Evolutionary conservation across 495 filamentous ascomycete species (phyloP).

Genomic region (Cryomyces antarcticus): DNA sequence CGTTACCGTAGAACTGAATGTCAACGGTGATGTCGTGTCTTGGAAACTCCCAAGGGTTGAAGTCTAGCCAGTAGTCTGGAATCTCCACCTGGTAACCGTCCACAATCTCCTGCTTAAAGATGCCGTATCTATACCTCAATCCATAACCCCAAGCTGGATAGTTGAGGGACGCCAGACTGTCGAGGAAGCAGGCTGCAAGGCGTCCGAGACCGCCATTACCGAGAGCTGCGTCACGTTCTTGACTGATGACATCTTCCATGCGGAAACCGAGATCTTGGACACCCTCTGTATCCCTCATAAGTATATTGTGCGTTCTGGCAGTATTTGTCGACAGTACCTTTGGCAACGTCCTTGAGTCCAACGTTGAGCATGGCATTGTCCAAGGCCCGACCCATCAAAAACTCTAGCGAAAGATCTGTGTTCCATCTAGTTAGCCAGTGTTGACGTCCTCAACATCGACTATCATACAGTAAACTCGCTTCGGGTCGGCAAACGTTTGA

Average conservation of each 20-base stretch:
- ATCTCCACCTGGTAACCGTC: constrained; percentile 95
- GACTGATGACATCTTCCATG: constrained; percentile 83
- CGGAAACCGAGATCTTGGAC: constrained; percentile 80
- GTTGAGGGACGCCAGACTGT: constrained; percentile 85
- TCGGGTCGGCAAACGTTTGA: constrained; percentile 75
- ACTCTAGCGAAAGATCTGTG: constrained; percentile 74
- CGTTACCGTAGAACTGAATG: constrained; percentile 84
- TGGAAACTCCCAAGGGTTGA: constrained; percentile 98
- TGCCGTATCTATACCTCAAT: constrained; percentile 85
- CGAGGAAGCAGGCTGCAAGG: constrained; percentile 87
- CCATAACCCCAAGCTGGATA: constrained; percentile 96
- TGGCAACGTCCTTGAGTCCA: constrained; percentile 66
- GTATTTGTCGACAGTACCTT: constrained; percentile 26
- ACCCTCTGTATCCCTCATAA: constrained; percentile 33
- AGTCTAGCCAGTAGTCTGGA: constrained; percentile 97
- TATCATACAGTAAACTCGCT: constrained; percentile 70
- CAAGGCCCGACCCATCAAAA: constrained; percentile 85
- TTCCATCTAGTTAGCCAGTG: constrained; percentile 4
- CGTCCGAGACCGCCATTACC: constrained; percentile 92
- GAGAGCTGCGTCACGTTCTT: constrained; percentile 90
- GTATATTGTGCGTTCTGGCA: background rate
- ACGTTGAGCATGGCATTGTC: constrained; percentile 98
- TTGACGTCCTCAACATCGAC: background rate
- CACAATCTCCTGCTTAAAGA: constrained; percentile 98
- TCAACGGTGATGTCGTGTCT: constrained; percentile 87